A percentile compares a stretch with the other conserved stretches of the same genome.
These are phyloP conservation scores for Calonectria fujianensis DNA, from an alignment of 2,329 filamentous ascomycete genomes.

Conservation along the genomic window DNA sequence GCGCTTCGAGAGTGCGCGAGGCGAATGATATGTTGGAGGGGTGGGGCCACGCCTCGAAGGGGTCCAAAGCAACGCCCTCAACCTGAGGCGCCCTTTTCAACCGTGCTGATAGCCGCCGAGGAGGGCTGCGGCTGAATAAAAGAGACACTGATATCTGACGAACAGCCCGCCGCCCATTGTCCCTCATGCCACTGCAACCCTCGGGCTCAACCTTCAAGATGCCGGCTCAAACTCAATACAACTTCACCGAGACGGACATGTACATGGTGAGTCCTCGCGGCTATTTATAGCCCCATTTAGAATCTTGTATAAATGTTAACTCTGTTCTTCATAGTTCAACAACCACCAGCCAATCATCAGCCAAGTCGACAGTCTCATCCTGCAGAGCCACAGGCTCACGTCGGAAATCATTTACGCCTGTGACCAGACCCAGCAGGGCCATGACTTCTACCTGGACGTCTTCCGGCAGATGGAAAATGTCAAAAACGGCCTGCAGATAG, in stretches of 20 bases:
- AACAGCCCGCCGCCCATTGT: neutral
- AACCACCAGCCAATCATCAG: slow-evolving; percentile 10
- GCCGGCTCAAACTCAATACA: slow-evolving; percentile 1
- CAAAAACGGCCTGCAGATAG: slow-evolving; percentile 2
- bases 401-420: neutral
- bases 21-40: slow-evolving; percentile 4
- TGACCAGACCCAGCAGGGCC: neutral
- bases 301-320: neutral
- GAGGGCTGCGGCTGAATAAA: neutral
- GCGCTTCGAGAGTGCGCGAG: neutral
- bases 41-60: neutral
- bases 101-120: slow-evolving; percentile 2
- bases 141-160: neutral
- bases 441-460: neutral
- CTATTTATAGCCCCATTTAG: neutral
- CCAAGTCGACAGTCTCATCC: neutral
- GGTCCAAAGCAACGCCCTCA: neutral
- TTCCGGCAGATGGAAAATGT: neutral
- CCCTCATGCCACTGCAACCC: neutral
- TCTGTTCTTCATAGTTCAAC: neutral
- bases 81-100: slow-evolving; percentile 5
- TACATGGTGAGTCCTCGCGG: neutral
- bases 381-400: neutral
- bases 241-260: neutral
- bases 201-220: neutral